phyloP scores from a whole-genome alignment of 257 asterid genomes.

The Rubia yunnanensis region DNA sequence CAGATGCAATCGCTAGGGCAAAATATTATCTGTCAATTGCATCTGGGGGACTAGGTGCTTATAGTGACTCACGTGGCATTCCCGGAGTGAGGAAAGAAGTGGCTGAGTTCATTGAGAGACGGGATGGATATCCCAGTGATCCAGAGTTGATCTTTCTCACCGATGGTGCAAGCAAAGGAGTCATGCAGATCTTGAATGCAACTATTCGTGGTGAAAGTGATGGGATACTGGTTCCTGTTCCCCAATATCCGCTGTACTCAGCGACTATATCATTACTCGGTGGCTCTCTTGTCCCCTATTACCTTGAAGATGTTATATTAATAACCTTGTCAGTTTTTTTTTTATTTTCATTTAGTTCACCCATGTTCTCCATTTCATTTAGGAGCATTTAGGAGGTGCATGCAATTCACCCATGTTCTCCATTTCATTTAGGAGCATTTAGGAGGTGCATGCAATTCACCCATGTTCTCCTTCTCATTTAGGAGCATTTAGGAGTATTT shows the following conservation, averaged over 20 bases:
- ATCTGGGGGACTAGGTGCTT: constrained; percentile 99
- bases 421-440: too few species aligned
- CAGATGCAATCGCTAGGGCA: constrained; percentile 94
- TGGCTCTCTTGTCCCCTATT: constrained; percentile 90
- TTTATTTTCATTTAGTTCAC: too few species aligned
- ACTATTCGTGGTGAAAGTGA: constrained; percentile 56
- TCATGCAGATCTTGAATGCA: constrained; percentile 75
- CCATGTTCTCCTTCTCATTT: too few species aligned
- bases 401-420: too few species aligned
- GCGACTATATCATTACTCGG: constrained; percentile 84
- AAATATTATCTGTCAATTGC: constrained; percentile 74
- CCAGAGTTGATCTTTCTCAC: constrained; percentile 93
- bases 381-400: too few species aligned
- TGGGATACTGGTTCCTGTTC: constrained; percentile 97
- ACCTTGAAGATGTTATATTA: too few species aligned
- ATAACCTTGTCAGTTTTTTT: too few species aligned
- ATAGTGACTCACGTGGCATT: constrained; percentile 93
- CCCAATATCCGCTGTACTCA: constrained; percentile 95
- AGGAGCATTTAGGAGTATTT: too few species aligned
- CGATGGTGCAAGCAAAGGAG: constrained; percentile 99
- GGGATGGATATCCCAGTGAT: constrained; percentile 99
- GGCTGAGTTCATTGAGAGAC: constrained; percentile 90
- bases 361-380: too few species aligned
- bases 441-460: too few species aligned
- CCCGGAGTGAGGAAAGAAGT: constrained; percentile 96